These are phyloP conservation scores for Candida ulmi DNA, from an alignment of 805 yeast species.

Conservation along the genomic window DNA sequence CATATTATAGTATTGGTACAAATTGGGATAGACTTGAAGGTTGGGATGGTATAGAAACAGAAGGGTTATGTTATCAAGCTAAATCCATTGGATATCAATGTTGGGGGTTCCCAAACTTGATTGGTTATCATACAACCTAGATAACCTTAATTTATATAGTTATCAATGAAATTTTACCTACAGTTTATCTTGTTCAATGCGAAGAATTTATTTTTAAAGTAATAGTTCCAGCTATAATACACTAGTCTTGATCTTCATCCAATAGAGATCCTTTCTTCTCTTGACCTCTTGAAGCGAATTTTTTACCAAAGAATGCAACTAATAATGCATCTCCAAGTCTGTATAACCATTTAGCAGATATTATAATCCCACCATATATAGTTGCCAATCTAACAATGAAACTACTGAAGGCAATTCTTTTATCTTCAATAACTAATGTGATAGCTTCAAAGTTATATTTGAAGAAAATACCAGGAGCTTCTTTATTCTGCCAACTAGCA, in stretches of 20 bases:
- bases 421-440: constrained; percentile 60
- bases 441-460: constrained; percentile 88
- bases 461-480: constrained; percentile 75
- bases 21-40: constrained; percentile 43
- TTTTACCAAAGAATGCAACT: constrained; percentile 51
- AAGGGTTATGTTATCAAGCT: constrained; percentile 46
- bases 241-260: constrained; percentile 4
- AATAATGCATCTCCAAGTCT: constrained; percentile 51
- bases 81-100: constrained; percentile 39
- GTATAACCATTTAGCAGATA: constrained; percentile 63
- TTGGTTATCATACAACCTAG: constrained; percentile 8
- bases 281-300: constrained; percentile 27
- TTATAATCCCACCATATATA: constrained; percentile 74
- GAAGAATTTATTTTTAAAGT: too few relatives aligned
- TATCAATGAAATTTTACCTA: too few relatives aligned
- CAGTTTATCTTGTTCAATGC: too few relatives aligned
- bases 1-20: constrained; percentile 39
- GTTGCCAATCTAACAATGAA: constrained; percentile 77
- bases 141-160: too few relatives aligned
- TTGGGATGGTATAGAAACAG: constrained; percentile 50
- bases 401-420: constrained; percentile 68
- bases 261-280: constrained; percentile 15
- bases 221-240: too few relatives aligned
- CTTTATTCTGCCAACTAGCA: constrained; percentile 14
- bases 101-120: constrained; percentile 43